Conservation (phyloP, 768 basidiomycete genomes). For the Mycena latifolia region DNA sequence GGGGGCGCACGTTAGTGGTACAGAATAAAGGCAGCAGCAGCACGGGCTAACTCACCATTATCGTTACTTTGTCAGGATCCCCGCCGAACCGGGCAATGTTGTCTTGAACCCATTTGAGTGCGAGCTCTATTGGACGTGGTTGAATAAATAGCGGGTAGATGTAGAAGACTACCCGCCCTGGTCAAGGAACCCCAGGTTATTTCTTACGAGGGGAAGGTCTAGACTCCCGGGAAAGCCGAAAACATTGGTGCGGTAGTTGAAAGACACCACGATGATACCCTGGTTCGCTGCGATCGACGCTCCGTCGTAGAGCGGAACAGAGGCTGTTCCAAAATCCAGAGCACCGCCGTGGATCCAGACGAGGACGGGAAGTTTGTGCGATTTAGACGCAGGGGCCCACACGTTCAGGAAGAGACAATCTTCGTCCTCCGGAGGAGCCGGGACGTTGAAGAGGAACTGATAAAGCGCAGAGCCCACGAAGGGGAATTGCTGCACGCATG, state of each 20-base stretch:
- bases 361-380: not conserved
- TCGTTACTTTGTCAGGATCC: conserved; percentile 48
- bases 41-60: conserved; percentile 38
- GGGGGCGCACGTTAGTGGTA: too few relatives aligned
- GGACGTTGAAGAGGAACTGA: conserved; percentile 21
- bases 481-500: conserved; percentile 29
- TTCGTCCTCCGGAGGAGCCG: conserved; percentile 22
- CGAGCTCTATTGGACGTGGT: conserved; percentile 29
- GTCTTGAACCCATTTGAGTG: conserved; percentile 53
- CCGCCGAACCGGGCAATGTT: too few relatives aligned
- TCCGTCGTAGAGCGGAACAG: conserved; percentile 22
- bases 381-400: conserved; percentile 4
- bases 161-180: conserved; percentile 35
- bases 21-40: not conserved
- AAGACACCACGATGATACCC: conserved; percentile 15
- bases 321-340: conserved; percentile 21
- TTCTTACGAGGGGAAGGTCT: conserved; percentile 25
- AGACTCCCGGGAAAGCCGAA: conserved; percentile 29
- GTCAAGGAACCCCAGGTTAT: conserved; percentile 42
- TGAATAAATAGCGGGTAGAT: too few relatives aligned
- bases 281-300: conserved; percentile 21
- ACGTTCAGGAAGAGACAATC: conserved; percentile 35
- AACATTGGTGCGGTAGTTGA: conserved; percentile 33
- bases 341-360: conserved; percentile 24
- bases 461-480: not conserved